Base-by-base conservation (phyloP, 2,329 filamentous ascomycete genomes). In the Aspergillus quadrilineatus region DNA sequence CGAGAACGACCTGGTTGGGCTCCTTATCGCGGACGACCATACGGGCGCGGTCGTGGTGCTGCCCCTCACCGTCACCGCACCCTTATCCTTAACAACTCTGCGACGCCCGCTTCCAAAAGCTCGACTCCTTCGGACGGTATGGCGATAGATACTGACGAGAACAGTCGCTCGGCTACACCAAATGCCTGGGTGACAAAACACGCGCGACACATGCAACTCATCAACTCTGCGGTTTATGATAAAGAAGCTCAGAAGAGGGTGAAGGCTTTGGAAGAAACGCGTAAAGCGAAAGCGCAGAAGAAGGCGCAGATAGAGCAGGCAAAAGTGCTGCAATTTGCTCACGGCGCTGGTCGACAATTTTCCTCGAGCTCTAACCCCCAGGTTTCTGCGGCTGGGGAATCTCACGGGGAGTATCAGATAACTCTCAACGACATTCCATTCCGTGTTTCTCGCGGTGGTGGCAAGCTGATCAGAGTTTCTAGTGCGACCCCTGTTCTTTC, bases 141-240 rank as follows among this genome's bases (percentile, higher is more conserved):
- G 44, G 52, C 56, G 10, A 69, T 64, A 39, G 70, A 70, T 22
- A 67, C 69, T 48, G 65, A 66, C 15, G 61, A 61, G 41, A 69
- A 74, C 28, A 47, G 54, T 34, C 66, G 67, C 42, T 62, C 68
- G n/a, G 36, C 62, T 22, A 64, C 67, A 37, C 66, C 67, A 42
- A 72, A 72, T 55, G 74, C 84, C 3, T 93, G 88, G 85, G 83
- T 94, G 42, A 83, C 86, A 5, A 89, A 87, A 69, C 87, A 80
- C 49, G 89, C 89, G 70, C 87, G 88, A 49, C 89, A 92, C 69
- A 83, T 89, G 69, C 90, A 95, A 71, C 78, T 95, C 41, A 94
- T 95, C 73, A 95, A 93, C 69, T 84, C 87, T 17, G 84, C 85
- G 14, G 83, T 93, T 1, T 94, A 88, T 70, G 86, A 92, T 61